phyloP scores from a whole-genome alignment of 192 early-diverging fungal genomes.

The Backusella macrospora region DNA sequence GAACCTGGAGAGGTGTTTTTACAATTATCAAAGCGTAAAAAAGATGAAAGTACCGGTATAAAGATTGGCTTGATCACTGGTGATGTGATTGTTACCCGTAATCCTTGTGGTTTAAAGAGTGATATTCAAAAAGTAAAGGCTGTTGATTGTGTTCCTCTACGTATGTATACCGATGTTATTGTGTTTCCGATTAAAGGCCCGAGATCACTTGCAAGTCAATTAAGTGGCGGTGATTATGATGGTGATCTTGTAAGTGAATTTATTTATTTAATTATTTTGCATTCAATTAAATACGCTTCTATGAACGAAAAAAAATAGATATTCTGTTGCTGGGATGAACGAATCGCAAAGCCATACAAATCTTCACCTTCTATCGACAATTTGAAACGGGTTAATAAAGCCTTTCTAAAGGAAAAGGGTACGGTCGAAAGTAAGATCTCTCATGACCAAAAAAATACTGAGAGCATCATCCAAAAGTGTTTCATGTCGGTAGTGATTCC shows the following conservation, averaged over 20 bases:
- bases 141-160: slow-evolving; percentile 49
- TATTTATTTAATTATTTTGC: background rate
- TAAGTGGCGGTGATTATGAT: slow-evolving; percentile 81
- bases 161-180: slow-evolving; percentile 66
- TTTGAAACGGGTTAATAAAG: slow-evolving; percentile 10
- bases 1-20: slow-evolving; percentile 35
- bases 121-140: slow-evolving; percentile 60
- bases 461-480: slow-evolving; percentile 6
- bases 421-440: background rate
- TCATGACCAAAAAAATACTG: background rate
- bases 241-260: slow-evolving; percentile 58
- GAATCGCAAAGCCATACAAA: slow-evolving; percentile 24
- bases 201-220: slow-evolving; percentile 69
- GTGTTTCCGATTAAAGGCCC: slow-evolving; percentile 73
- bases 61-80: slow-evolving; percentile 31
- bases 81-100: slow-evolving; percentile 50
- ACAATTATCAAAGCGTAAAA: slow-evolving; percentile 29
- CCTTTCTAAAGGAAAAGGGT: slow-evolving; percentile 22
- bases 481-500: slow-evolving; percentile 12
- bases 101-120: slow-evolving; percentile 67
- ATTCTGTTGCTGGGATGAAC: slow-evolving; percentile 46
- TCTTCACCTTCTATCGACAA: slow-evolving; percentile 5
- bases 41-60: slow-evolving; percentile 30
- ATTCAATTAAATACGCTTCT: background rate
- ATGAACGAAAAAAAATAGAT: slow-evolving; percentile 22